phyloP scores from a whole-genome alignment of 2,329 filamentous ascomycete genomes.

The Phaeosphaeriaceae sp. region DNA sequence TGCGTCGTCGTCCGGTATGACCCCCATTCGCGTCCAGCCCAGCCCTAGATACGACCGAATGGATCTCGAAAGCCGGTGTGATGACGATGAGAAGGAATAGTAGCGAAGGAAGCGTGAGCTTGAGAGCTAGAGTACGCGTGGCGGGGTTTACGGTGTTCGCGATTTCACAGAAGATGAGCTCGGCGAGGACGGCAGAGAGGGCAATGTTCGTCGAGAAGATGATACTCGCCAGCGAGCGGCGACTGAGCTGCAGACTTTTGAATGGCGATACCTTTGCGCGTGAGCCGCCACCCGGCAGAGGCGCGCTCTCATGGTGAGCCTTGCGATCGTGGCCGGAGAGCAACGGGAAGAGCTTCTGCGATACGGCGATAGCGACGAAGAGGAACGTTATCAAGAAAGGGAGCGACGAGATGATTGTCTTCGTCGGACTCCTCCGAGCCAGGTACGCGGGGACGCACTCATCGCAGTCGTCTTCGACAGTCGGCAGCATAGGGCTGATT shows the following conservation, averaged over 20 bases:
- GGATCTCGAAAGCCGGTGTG: conserved; percentile 81
- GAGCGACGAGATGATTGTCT: conserved; percentile 66
- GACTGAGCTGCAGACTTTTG: conserved; percentile 49
- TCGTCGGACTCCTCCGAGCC: conserved; percentile 53
- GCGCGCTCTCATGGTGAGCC: conserved; percentile 68
- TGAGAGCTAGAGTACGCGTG: conserved; percentile 73
- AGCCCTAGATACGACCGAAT: conserved; percentile 64
- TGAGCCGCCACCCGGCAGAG: conserved; percentile 57
- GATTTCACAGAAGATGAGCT: conserved; percentile 85
- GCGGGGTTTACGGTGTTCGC: conserved; percentile 74
- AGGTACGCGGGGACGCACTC: conserved; percentile 64
- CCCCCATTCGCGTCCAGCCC: conserved; percentile 71
- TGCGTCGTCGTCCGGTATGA: conserved; percentile 63
- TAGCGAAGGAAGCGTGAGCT: conserved; percentile 73
- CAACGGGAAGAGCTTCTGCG: conserved; percentile 75
- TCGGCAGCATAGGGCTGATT: conserved; percentile 39
- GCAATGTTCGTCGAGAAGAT: conserved; percentile 81
- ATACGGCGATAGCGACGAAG: conserved; percentile 67
- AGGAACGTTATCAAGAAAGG: conserved; percentile 78
- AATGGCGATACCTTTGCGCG: conserved; percentile 33
- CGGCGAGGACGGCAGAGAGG: conserved; percentile 77
- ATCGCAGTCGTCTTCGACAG: conserved; percentile 60
- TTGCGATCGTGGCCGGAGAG: conserved; percentile 69
- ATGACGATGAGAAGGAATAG: conserved; percentile 76
- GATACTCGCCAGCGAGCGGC: conserved; percentile 60